phyloP scores from a whole-genome alignment of 176 grass and related monocot species.

The Zea mays region Zm-B73-REFERENCE-NAM-5.0 NC_050098.1:130588501-130589000 shows the following conservation, averaged over 20 bases:
- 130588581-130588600: neutral
- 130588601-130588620: constrained; percentile 29
- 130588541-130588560: neutral
- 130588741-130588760: neutral
- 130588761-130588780: neutral
- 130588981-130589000: too few species aligned
- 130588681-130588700: constrained; percentile 76
- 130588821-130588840: neutral
- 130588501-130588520: constrained; percentile 68
- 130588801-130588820: neutral
- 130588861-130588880: neutral
- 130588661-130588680: too few species aligned
- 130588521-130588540: constrained; percentile 9
- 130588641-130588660: constrained; percentile 56
- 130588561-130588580: constrained; percentile 2
- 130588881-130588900: too few species aligned
- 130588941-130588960: too few species aligned
- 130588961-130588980: too few species aligned
- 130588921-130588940: too few species aligned
- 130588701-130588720: constrained; percentile 65
- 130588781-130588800: neutral
- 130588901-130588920: too few species aligned
- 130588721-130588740: neutral
- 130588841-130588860: neutral
- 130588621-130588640: constrained; percentile 83